These are phyloP conservation scores for Fremontodendron californicum DNA, from an alignment of 345 rosid species.

Conservation along the genomic window DNA sequence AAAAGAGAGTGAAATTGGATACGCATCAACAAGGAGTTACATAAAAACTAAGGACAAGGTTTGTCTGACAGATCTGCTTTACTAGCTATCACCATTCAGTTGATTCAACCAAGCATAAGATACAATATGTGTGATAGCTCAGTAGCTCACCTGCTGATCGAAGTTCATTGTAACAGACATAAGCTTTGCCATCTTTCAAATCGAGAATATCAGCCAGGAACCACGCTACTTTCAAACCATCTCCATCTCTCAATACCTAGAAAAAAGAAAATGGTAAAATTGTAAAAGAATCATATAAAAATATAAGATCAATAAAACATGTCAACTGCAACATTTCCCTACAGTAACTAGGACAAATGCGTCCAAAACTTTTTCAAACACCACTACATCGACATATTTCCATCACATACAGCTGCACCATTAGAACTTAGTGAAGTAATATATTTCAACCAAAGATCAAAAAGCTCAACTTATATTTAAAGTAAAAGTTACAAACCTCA, in stretches of 20 bases:
- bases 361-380: not conserved
- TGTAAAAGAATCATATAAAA: not conserved
- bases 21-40: not conserved
- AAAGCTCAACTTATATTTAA: not conserved
- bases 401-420: not conserved
- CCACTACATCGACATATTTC: not conserved
- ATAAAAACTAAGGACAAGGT: not conserved
- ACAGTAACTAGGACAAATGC: not conserved
- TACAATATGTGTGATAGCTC: conserved; percentile 13
- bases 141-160: conserved; percentile 50
- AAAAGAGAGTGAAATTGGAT: not conserved
- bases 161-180: conserved; percentile 66
- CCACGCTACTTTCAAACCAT: conserved; percentile 73
- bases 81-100: not conserved
- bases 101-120: not conserved
- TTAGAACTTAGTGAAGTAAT: not conserved
- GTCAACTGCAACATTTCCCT: not conserved
- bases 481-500: conserved; percentile 54
- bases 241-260: conserved; percentile 77
- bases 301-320: not conserved
- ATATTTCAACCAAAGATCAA: not conserved
- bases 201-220: conserved; percentile 64
- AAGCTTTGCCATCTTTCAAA: conserved; percentile 74
- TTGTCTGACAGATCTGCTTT: conserved; percentile 5
- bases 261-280: not conserved